Evolutionary conservation across 148 eudicot genomes (phyloP).

Genomic region (Simmondsia chinensis): DNA sequence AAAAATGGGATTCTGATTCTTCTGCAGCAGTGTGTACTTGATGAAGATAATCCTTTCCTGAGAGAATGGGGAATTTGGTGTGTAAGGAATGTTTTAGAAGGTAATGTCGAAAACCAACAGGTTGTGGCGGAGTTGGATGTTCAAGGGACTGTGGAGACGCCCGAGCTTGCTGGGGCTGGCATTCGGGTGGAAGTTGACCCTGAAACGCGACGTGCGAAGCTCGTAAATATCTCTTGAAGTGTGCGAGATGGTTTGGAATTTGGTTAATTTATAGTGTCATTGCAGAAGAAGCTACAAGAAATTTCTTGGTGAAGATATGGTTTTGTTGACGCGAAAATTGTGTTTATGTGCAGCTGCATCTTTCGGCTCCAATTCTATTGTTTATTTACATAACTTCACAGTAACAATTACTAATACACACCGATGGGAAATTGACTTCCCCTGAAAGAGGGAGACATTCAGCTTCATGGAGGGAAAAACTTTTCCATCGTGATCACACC

Average conservation of each 20-base stretch:
- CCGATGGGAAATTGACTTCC: too few relatives aligned
- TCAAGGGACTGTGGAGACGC: constrained; percentile 67
- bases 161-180: constrained; percentile 62
- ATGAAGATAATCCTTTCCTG: constrained; percentile 82
- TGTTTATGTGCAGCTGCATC: too few relatives aligned
- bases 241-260: not conserved
- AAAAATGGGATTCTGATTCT: constrained; percentile 52
- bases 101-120: constrained; percentile 56
- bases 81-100: constrained; percentile 55
- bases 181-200: constrained; percentile 76
- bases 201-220: constrained; percentile 50
- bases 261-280: not conserved
- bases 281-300: too few relatives aligned
- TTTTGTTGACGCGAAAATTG: too few relatives aligned
- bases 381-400: too few relatives aligned
- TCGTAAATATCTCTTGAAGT: constrained; percentile 50
- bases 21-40: constrained; percentile 72
- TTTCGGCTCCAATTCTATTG: too few relatives aligned
- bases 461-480: too few relatives aligned
- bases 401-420: too few relatives aligned
- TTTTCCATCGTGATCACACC: too few relatives aligned
- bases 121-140: constrained; percentile 64
- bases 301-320: too few relatives aligned
- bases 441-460: too few relatives aligned
- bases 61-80: constrained; percentile 93